A percentile compares a stretch with the other conserved stretches of the same genome.
Evolutionary conservation across 2,329 filamentous ascomycete species (phyloP).

Genomic region (Ophiostoma perfectum): DNA sequence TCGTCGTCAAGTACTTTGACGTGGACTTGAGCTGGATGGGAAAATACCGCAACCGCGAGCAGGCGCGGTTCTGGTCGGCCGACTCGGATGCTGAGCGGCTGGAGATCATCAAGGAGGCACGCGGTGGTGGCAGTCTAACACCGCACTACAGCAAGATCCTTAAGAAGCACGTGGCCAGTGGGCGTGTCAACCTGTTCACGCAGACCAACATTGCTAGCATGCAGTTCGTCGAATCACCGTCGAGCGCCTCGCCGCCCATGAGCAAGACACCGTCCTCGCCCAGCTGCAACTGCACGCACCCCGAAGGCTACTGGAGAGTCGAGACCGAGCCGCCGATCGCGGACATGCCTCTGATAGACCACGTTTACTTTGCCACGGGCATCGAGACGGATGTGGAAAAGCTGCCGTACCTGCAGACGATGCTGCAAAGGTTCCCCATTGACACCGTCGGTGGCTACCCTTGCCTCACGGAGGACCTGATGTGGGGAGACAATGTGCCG

Average conservation of each 20-base stretch:
- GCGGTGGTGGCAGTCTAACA: slow-evolving; percentile 72
- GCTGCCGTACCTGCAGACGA: slow-evolving; percentile 56
- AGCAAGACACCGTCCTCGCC: neutral
- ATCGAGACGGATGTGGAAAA: slow-evolving; percentile 57
- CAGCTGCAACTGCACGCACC: neutral
- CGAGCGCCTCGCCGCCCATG: too few species aligned
- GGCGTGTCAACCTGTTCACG: slow-evolving; percentile 51
- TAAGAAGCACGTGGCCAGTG: slow-evolving; percentile 50
- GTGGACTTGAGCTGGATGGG: slow-evolving; percentile 73
- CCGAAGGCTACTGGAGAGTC: slow-evolving; percentile 37
- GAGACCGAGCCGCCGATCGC: slow-evolving; percentile 48
- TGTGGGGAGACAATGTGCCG: slow-evolving; percentile 68
- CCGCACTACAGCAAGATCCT: slow-evolving; percentile 62
- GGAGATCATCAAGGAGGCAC: slow-evolving; percentile 58
- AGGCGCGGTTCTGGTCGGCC: slow-evolving; percentile 71
- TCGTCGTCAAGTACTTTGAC: slow-evolving; percentile 68
- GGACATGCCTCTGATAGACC: slow-evolving; percentile 55
- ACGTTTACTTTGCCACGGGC: slow-evolving; percentile 72
- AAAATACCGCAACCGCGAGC: slow-evolving; percentile 73
- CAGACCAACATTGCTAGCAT: slow-evolving; percentile 7
- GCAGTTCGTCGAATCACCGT: neutral
- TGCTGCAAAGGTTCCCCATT: slow-evolving; percentile 57
- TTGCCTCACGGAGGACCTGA: slow-evolving; percentile 68
- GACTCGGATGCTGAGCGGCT: slow-evolving; percentile 65
- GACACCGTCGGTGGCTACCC: slow-evolving; percentile 61